phyloP scores from a whole-genome alignment of 139 green algal genomes.

The Chlorella sp. region DNA sequence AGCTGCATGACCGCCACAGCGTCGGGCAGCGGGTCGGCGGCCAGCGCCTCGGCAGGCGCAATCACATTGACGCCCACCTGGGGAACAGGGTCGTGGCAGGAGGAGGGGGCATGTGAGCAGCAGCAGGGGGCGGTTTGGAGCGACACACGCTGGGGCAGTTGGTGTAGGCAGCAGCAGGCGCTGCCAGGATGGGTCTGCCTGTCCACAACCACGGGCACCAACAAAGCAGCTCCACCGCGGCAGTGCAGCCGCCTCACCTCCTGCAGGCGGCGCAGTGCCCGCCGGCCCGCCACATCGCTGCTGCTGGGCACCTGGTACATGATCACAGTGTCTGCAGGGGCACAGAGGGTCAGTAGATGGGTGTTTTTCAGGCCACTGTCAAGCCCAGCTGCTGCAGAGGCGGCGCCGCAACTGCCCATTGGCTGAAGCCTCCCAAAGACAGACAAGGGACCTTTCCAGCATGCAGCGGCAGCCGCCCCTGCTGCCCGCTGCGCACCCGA shows the following conservation, averaged over 20 bases:
- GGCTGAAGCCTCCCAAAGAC: background rate
- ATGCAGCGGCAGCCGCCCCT: background rate
- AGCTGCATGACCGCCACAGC: conserved; percentile 88
- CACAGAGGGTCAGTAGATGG: background rate
- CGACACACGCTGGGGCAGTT: background rate
- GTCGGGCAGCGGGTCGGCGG: conserved; percentile 74
- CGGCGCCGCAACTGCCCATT: too few relatives aligned
- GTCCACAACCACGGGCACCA: too few relatives aligned
- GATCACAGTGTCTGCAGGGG: conserved; percentile 80
- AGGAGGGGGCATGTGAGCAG: background rate
- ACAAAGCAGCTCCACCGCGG: too few relatives aligned
- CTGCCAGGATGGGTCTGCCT: background rate
- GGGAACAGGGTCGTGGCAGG: background rate
- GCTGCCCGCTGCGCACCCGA: conserved; percentile 12
- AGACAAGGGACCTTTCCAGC: background rate
- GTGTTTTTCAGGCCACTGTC: too few relatives aligned
- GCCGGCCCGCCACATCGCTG: conserved; percentile 62
- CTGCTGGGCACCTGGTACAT: conserved; percentile 71
- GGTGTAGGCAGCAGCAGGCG: background rate
- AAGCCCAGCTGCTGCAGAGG: too few relatives aligned
- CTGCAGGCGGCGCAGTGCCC: conserved; percentile 86
- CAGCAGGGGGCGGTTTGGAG: background rate
- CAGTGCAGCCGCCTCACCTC: conserved; percentile 60
- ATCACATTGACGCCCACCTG: conserved; percentile 89
- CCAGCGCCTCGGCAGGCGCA: conserved; percentile 70